These are phyloP conservation scores for Polytrichum commune DNA, from an alignment of 225 moss, liverwort and hornwort species.

Conservation along the genomic window DNA sequence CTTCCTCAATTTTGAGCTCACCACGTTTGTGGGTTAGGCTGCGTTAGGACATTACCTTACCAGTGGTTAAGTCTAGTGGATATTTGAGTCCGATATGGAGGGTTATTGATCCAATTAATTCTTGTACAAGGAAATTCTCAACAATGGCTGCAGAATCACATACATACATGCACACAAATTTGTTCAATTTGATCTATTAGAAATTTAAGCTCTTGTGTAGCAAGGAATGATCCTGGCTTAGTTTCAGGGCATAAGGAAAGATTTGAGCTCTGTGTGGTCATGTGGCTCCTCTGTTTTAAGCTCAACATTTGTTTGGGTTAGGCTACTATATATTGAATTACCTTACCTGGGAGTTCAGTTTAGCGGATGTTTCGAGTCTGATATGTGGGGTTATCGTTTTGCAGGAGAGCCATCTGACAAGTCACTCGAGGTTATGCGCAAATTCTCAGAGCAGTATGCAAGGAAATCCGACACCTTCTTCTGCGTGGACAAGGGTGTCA, in stretches of 20 bases:
- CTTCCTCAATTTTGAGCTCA: neutral
- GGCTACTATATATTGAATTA: neutral
- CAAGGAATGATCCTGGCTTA: neutral
- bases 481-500: conserved; percentile 92
- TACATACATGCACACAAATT: neutral
- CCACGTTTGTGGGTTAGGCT: too few relatives aligned
- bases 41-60: neutral
- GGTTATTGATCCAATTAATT: neutral
- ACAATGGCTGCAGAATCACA: neutral
- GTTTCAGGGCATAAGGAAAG: neutral
- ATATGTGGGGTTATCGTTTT: neutral
- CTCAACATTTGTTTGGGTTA: neutral
- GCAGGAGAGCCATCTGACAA: conserved; percentile 63
- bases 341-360: neutral
- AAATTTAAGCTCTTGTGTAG: neutral
- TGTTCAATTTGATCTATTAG: neutral
- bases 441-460: conserved; percentile 98
- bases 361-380: neutral
- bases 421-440: conserved; percentile 85
- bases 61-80: neutral
- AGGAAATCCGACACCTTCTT: conserved; percentile 81
- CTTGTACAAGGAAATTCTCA: neutral
- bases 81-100: neutral
- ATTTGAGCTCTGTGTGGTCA: too few relatives aligned
- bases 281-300: neutral